Conservation (phyloP, 805 yeast species). For the Blastobotrys attinorum region DNA sequence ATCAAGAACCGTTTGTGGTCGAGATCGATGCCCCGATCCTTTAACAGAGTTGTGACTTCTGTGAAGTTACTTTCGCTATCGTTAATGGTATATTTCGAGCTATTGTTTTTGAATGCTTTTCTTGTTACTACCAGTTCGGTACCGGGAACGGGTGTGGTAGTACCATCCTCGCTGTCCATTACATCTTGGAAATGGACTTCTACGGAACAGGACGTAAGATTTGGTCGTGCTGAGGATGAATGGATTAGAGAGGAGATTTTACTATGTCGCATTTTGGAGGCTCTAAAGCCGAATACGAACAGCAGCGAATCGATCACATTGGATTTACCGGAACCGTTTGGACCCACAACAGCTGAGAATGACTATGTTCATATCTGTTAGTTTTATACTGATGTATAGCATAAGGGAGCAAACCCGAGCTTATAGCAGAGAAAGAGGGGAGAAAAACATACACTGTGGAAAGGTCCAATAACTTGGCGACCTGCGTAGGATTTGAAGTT, state of each 20-base stretch:
- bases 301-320: conserved; percentile 94
- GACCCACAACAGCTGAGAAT: conserved; percentile 96
- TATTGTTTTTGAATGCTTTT: conserved; percentile 66
- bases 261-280: conserved; percentile 93
- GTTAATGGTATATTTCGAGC: conserved; percentile 73
- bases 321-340: conserved; percentile 97
- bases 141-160: conserved; percentile 41
- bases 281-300: conserved; percentile 95
- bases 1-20: conserved; percentile 93
- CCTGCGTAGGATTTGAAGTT: conserved; percentile 97
- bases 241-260: conserved; percentile 90
- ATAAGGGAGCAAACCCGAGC: no score
- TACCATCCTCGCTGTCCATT: conserved; percentile 44
- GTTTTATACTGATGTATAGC: background rate
- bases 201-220: conserved; percentile 71
- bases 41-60: conserved; percentile 67
- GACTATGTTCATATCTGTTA: conserved; percentile 39
- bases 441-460: conserved; percentile 41
- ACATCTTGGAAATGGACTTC: conserved; percentile 84
- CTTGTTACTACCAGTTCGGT: conserved; percentile 67
- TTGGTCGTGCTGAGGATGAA: conserved; percentile 66
- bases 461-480: conserved; percentile 86
- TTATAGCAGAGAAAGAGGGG: no score
- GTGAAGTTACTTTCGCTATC: conserved; percentile 62
- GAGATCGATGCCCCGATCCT: conserved; percentile 81